Base-by-base conservation (phyloP, 495 filamentous ascomycete species). In the Annulohypoxylon maeteangense region DNA sequence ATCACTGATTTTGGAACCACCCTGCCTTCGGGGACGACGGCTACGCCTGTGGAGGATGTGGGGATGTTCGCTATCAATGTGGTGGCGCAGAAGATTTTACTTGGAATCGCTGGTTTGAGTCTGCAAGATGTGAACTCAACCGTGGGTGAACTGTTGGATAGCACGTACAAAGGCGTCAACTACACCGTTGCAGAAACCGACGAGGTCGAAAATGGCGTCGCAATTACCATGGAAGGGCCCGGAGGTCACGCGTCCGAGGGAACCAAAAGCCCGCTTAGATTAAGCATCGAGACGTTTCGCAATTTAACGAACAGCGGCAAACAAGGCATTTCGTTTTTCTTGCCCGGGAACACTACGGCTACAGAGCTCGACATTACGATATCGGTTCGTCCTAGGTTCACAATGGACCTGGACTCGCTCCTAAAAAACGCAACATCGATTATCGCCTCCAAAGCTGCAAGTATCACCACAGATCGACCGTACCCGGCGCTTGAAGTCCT, bases 1-100 rank as follows among this genome's bases (percentile, higher is more conserved):
- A 56, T 76, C 38, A 62, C 56, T 12, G 68, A 74, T 42, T 60
- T 73, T 4, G 47, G 38, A 1, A 55, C 53, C 2, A 27, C 48
- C 25, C 42, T 76, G 0, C 74, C 74, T 7, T 68, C 70, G 4
- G 47, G 56, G 18, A 68, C 74, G 7, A 61, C 67, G 20, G 74
- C 66, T 40, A 66, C 68, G 1, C 47, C 67, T 11, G 68, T 67
- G 1, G 85, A 84, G 32, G 81, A 76, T 16, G 83, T 84, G 11
- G 76, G 81, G 11, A 82, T 86, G 32, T 77, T 83, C 11, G 76
- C 76, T 23, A 75, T 71, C 23, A 80, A 84, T 29, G 78, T 76
- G 7, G 74, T 76, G 1, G 55, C 71, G 20, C 53, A 63, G 31
- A 7, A 59, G 42, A 71, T 74, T 55, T 6, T 32, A 1, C 48